These are phyloP conservation scores for Polychaeton citri DNA, from an alignment of 2,329 filamentous ascomycete species.

Conservation along the genomic window DNA sequence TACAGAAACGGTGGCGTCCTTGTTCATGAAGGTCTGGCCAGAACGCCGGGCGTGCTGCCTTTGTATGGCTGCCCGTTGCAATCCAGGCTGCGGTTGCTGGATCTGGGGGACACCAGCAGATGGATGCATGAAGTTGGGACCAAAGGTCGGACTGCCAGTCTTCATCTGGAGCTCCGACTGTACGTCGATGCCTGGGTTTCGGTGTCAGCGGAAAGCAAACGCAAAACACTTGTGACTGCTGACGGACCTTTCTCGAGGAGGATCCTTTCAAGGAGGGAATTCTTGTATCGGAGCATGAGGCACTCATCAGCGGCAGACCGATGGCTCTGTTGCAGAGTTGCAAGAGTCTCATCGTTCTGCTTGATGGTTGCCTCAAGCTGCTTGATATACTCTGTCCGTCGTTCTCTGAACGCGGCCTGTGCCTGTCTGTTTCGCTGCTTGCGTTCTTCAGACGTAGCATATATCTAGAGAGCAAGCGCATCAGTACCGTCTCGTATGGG, in stretches of 20 bases:
- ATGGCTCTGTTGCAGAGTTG: slow-evolving; percentile 86
- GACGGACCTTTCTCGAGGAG: slow-evolving; percentile 78
- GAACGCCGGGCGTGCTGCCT: slow-evolving; percentile 41
- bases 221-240: neutral
- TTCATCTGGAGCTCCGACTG: slow-evolving; percentile 90
- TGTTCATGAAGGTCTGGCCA: slow-evolving; percentile 19
- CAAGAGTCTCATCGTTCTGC: slow-evolving; percentile 86
- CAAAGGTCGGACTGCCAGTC: slow-evolving; percentile 72
- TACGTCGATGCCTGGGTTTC: slow-evolving; percentile 70
- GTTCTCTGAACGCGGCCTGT: slow-evolving; percentile 91
- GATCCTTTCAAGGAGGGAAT: slow-evolving; percentile 88
- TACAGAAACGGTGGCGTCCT: slow-evolving; percentile 26
- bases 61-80: slow-evolving; percentile 70
- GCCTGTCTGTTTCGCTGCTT: slow-evolving; percentile 97
- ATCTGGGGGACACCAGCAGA: slow-evolving; percentile 50
- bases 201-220: neutral
- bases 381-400: slow-evolving; percentile 97
- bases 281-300: slow-evolving; percentile 96
- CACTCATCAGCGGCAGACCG: slow-evolving; percentile 92
- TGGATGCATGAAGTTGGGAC: slow-evolving; percentile 43
- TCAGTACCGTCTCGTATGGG: neutral
- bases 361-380: slow-evolving; percentile 96
- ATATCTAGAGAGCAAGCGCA: slow-evolving; percentile 51
- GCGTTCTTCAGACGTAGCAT: slow-evolving; percentile 95
- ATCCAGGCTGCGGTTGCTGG: slow-evolving; percentile 33